phyloP scores from a whole-genome alignment of 805 yeast genomes.

The Brettanomyces bruxellensis region DNA sequence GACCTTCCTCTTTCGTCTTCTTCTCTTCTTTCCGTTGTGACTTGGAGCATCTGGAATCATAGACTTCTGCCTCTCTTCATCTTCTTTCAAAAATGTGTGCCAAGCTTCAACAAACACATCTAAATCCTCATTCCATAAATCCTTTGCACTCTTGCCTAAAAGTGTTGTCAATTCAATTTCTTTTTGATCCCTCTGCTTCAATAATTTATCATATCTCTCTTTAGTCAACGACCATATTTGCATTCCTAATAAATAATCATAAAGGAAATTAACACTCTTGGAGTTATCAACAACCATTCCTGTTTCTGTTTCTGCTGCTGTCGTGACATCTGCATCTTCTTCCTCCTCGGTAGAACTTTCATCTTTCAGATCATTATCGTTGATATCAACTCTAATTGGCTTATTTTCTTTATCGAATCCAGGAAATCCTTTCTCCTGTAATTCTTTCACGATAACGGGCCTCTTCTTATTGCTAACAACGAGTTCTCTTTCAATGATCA shows the following conservation, averaged over 20 bases:
- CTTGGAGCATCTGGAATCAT: slow-evolving; percentile 36
- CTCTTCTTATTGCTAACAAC: slow-evolving; percentile 69
- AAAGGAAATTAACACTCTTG: slow-evolving; percentile 51
- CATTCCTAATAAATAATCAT: slow-evolving; percentile 87
- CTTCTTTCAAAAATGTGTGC: slow-evolving; percentile 58
- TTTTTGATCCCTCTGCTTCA: slow-evolving; percentile 63
- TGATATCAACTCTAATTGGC: slow-evolving; percentile 41
- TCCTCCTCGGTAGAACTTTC: slow-evolving; percentile 13
- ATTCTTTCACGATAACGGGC: slow-evolving; percentile 49
- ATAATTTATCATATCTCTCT: slow-evolving; percentile 76
- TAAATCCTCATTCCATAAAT: slow-evolving; percentile 79
- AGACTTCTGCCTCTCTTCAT: slow-evolving; percentile 48
- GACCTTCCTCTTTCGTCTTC: slow-evolving; percentile 18
- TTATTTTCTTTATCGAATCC: slow-evolving; percentile 63
- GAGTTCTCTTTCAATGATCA: slow-evolving; percentile 73
- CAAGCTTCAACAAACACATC: slow-evolving; percentile 63
- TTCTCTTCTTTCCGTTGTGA: slow-evolving; percentile 27
- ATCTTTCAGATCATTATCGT: slow-evolving; percentile 28
- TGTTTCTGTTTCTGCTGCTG: slow-evolving; percentile 4
- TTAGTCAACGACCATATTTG: slow-evolving; percentile 86
- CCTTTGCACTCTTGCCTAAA: slow-evolving; percentile 67
- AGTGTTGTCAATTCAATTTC: slow-evolving; percentile 62
- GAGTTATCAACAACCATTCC: slow-evolving; percentile 27
- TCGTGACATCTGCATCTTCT: slow-evolving; percentile 22
- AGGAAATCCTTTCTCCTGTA: slow-evolving; percentile 62